These are phyloP conservation scores for Bruguiera parviflora DNA, from an alignment of 345 rosid genomes.

Conservation along the genomic window DNA sequence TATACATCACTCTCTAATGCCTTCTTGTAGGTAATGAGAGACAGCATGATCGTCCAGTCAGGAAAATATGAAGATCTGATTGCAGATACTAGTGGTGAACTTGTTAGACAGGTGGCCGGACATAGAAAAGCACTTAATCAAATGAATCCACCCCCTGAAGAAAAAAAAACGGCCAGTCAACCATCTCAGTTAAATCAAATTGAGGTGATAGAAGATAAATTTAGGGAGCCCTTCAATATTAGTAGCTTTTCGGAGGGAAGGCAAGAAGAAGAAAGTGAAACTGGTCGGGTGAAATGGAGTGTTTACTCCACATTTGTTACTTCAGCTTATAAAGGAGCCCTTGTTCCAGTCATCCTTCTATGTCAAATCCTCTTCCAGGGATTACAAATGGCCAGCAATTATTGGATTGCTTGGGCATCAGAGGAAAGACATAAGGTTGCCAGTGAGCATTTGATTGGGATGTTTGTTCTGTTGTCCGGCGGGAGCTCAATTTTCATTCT, in stretches of 20 bases:
- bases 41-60: slow-evolving; percentile 55
- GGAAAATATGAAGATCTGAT: slow-evolving; percentile 56
- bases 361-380: slow-evolving; percentile 61
- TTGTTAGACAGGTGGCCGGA: slow-evolving; percentile 64
- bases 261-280: slow-evolving; percentile 47
- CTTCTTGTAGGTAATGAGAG: slow-evolving; percentile 52
- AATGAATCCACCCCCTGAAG: slow-evolving; percentile 35
- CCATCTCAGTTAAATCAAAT: slow-evolving; percentile 27
- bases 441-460: slow-evolving; percentile 40
- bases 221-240: slow-evolving; percentile 15
- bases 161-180: slow-evolving; percentile 3
- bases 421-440: slow-evolving; percentile 34
- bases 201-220: slow-evolving; percentile 44
- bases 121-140: slow-evolving; percentile 58
- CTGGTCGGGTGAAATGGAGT: slow-evolving; percentile 61
- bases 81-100: slow-evolving; percentile 50
- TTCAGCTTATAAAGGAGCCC: slow-evolving; percentile 46
- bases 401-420: slow-evolving; percentile 75
- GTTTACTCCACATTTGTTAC: slow-evolving; percentile 57
- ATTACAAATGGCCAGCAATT: slow-evolving; percentile 64
- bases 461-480: slow-evolving; percentile 49
- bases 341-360: slow-evolving; percentile 45
- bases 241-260: slow-evolving; percentile 18
- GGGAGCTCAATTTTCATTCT: slow-evolving; percentile 65
- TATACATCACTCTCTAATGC: slow-evolving; percentile 4